Base-by-base conservation (phyloP, 352 stramenopile genomes). In the Globisporangium paddicum region DNA sequence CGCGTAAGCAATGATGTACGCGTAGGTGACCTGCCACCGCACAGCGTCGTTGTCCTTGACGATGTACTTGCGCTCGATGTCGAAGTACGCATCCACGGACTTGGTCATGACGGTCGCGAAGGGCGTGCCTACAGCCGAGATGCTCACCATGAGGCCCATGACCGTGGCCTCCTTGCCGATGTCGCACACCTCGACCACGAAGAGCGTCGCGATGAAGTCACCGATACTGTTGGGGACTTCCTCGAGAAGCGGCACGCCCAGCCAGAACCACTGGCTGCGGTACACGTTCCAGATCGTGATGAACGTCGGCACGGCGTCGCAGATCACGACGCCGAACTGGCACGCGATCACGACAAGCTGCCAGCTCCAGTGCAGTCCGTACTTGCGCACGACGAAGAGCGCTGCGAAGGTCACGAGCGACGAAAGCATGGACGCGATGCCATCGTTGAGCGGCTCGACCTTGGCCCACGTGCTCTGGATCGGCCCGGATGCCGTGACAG, bases 251-350 rank as follows among this genome's bases (percentile, higher is more conserved):
- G 78, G 73, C 23, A 82, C 65, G 19, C 78, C 78, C 18, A 85
- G 52, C 73, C 71, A 88, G 62, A 88, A 84, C 76, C 78, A 89
- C 35, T 89, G 78, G 51, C 71, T 83, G n/a, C 77, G 73, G 34
- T 82, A 73, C 8, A 89, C 76, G 42, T 89, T 45, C 78, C 78
- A 89, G 63, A 86, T 82, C 14, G 78, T 88, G 46, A 84, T 62
- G 46, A 85, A 77, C 4, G 73, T 84, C 10, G 72, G 72, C 28
- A 83, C 59, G 0, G 60, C 53, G 52, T 89, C 78, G 25, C 82
- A 59, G 16, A 71, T 54, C 18, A 89, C 71, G 38, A 86, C 73
- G 2, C 62, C 55, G 14, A 85, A 58, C 49, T 79, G 67, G 7
- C 63, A 72, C 13, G 61, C 49, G n/a, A 84, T 55, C 14, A 86